These are phyloP conservation scores for Cyberlindnera suaveolens DNA, from an alignment of 805 yeast species.

Conservation along the genomic window DNA sequence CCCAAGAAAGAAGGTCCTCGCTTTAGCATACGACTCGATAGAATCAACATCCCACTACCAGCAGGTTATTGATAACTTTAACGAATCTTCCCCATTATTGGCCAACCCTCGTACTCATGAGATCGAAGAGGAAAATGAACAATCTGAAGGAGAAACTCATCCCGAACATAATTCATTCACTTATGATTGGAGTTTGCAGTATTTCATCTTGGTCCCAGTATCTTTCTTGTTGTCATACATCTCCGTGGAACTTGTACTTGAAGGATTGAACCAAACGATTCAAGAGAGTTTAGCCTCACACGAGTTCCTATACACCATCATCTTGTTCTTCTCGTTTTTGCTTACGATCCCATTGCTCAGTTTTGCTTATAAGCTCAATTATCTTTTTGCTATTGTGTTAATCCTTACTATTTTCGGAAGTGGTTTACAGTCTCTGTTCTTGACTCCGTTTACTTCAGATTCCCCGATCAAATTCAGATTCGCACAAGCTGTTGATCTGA, in stretches of 20 bases:
- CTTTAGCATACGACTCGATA: conserved; percentile 8
- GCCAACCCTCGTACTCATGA: conserved; percentile 14
- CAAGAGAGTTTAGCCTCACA: conserved; percentile 56
- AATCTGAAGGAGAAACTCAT: conserved; percentile 9
- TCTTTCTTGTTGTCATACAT: conserved; percentile 47
- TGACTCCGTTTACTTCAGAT: conserved; percentile 51
- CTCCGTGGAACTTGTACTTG: conserved; percentile 46
- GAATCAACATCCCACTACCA: conserved; percentile 1
- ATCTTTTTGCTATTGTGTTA: conserved; percentile 37
- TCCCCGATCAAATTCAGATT: conserved; percentile 72
- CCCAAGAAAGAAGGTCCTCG: conserved; percentile 7
- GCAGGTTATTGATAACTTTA: conserved; percentile 7
- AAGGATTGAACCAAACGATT: conserved; percentile 63
- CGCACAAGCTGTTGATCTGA: conserved; percentile 52
- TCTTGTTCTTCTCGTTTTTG: conserved; percentile 30
- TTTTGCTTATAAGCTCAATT: conserved; percentile 62
- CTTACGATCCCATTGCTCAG: conserved; percentile 53
- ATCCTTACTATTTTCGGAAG: conserved; percentile 33
- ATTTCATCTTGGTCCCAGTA: conserved; percentile 60
- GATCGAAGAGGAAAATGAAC: conserved; percentile 5
- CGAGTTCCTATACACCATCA: conserved; percentile 28
- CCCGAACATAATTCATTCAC: conserved; percentile 36
- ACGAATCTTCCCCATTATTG: conserved; percentile 30
- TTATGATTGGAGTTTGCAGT: conserved; percentile 82
- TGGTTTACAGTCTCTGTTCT: conserved; percentile 30